Conservation (phyloP, 352 stramenopile genomes). For the Globisporangium irregulare region DNA sequence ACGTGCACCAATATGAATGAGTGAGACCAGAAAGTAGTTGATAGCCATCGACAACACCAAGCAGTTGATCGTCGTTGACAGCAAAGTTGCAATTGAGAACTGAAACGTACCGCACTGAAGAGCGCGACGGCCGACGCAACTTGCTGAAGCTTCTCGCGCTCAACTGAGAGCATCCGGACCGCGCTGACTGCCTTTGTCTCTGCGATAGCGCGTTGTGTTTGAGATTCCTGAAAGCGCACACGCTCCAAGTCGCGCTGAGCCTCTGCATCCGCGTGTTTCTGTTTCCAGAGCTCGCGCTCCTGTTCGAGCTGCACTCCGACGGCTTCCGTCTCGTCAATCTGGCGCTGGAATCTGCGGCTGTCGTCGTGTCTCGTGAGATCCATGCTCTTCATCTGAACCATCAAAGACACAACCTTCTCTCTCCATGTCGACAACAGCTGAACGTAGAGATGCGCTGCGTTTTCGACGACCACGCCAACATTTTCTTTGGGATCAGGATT, state of each 20-base stretch:
- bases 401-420: conserved; percentile 50
- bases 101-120: conserved; percentile 36
- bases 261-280: conserved; percentile 46
- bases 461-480: conserved; percentile 5
- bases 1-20: too few relatives aligned
- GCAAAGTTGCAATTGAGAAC: too few relatives aligned
- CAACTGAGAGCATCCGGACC: conserved; percentile 42
- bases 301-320: conserved; percentile 19
- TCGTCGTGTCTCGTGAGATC: conserved; percentile 27
- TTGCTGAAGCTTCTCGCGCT: conserved; percentile 44
- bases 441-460: conserved; percentile 28
- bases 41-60: neutral
- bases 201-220: conserved; percentile 24
- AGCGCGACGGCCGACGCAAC: conserved; percentile 41
- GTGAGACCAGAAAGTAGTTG: too few relatives aligned
- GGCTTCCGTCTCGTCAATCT: conserved; percentile 17
- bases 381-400: conserved; percentile 48
- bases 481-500: conserved; percentile 15
- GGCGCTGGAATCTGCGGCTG: conserved; percentile 10
- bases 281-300: conserved; percentile 46
- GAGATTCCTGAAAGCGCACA: conserved; percentile 27
- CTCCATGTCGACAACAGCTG: conserved; percentile 46
- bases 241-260: conserved; percentile 61
- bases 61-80: too few relatives aligned
- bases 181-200: conserved; percentile 44